Evolutionary conservation across 352 stramenopile species (phyloP).

Genomic region (Pythium biforme): DNA sequence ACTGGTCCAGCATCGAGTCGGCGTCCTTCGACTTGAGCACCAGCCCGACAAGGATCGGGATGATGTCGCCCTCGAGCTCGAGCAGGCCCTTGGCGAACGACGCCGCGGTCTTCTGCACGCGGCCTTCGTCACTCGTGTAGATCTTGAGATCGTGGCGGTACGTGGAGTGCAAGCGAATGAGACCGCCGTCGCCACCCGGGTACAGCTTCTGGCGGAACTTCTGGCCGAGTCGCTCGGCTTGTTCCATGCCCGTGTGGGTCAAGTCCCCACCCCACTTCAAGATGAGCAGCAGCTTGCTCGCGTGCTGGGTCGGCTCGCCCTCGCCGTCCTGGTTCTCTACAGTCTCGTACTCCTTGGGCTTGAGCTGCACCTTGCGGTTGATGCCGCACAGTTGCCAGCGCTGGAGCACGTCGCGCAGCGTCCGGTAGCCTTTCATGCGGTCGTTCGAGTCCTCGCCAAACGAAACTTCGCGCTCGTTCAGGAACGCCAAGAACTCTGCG

Average conservation of each 20-base stretch:
- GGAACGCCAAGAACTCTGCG: constrained; percentile 56
- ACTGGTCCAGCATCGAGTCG: constrained; percentile 98
- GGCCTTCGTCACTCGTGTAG: constrained; percentile 98
- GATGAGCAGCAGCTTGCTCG: constrained; percentile 96
- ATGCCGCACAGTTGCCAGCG: constrained; percentile 96
- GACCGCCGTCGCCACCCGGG: constrained; percentile 90
- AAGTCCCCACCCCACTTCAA: constrained; percentile 99
- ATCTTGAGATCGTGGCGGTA: constrained; percentile 99
- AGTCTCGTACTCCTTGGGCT: constrained; percentile 64
- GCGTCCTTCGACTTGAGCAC: constrained; percentile 88
- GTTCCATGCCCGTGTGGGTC: constrained; percentile 95
- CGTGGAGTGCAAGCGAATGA: constrained; percentile 98
- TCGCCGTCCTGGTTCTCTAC: constrained; percentile 20
- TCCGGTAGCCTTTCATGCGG: constrained; percentile 80
- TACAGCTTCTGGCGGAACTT: constrained; percentile 90
- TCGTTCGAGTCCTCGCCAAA: constrained; percentile 71
- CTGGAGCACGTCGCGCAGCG: constrained; percentile 94
- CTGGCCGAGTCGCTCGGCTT: constrained; percentile 95
- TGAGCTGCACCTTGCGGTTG: constrained; percentile 98
- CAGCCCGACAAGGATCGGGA: constrained; percentile 97
- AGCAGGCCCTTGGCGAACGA: constrained; percentile 99
- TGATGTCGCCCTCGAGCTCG: constrained; percentile 98
- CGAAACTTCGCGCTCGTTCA: constrained; percentile 54
- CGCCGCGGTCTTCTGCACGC: constrained; percentile 99
- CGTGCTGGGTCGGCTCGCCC: constrained; percentile 41